A percentile compares a stretch with the other conserved stretches of the same genome.
Conservation (phyloP, 495 filamentous ascomycete species). For the Penicillium arizonense region DNA sequence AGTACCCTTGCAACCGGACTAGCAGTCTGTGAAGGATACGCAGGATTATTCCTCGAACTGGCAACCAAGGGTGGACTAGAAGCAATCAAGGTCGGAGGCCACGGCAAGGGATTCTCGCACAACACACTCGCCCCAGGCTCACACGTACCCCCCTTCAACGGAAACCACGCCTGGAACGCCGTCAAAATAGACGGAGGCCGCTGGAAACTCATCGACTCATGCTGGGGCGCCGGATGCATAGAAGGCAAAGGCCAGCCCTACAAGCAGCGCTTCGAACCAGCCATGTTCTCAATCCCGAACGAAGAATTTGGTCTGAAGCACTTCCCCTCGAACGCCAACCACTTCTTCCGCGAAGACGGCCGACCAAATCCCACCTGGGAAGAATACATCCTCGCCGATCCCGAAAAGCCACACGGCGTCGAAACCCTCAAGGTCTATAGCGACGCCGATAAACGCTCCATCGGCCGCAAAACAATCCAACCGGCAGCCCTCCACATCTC, state of each 20-base stretch:
- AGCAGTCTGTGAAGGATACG: conserved; percentile 91
- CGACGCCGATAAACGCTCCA: conserved; percentile 56
- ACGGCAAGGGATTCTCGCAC: conserved; percentile 86
- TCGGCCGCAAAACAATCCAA: conserved; percentile 59
- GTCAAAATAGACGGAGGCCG: conserved; percentile 78
- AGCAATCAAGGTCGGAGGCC: conserved; percentile 65
- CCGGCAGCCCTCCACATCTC: conserved; percentile 59
- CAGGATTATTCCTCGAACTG: conserved; percentile 73
- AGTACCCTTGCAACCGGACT: conserved; percentile 69
- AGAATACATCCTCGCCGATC: conserved; percentile 66
- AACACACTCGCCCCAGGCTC: conserved; percentile 51
- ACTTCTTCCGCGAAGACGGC: conserved; percentile 69
- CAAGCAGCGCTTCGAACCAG: conserved; percentile 62
- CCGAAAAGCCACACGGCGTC: conserved; percentile 37
- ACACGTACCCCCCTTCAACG: conserved; percentile 54
- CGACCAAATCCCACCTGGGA: conserved; percentile 63
- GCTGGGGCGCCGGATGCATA: conserved; percentile 83
- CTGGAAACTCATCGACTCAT: conserved; percentile 90
- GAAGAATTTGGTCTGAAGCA: conserved; percentile 77
- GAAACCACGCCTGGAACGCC: conserved; percentile 88
- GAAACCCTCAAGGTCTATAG: conserved; percentile 52
- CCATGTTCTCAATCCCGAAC: conserved; percentile 76
- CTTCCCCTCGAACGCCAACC: conserved; percentile 64
- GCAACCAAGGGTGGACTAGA: conserved; percentile 74
- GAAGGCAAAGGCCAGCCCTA: conserved; percentile 54